Percentiles rank a stretch among this genome's conserved stretches.
Conservation (phyloP, 1,139 yeast genomes). For the Debaryomycetaceae sp. region DNA sequence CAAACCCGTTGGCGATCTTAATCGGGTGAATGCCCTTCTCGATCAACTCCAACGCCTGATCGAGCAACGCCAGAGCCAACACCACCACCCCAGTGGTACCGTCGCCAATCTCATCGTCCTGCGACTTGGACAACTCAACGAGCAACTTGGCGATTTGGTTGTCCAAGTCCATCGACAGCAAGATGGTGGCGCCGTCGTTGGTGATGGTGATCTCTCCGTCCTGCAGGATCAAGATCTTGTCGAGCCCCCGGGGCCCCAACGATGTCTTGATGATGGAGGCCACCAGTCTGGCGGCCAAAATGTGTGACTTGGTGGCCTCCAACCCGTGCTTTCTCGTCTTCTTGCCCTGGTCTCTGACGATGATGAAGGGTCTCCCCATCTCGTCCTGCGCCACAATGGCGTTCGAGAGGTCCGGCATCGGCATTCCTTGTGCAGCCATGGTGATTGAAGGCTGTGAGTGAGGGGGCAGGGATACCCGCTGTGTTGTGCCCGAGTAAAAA, state of each 20-base stretch:
- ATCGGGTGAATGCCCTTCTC: slow-evolving; percentile 98
- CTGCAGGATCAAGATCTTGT: slow-evolving; percentile 84
- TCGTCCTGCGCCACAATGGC: slow-evolving; percentile 99
- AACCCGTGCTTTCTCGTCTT: slow-evolving; percentile 89
- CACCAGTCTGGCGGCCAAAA: slow-evolving; percentile 92
- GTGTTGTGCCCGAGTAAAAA: too few species aligned
- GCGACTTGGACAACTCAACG: slow-evolving; percentile 91
- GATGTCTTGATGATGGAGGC: slow-evolving; percentile 90
- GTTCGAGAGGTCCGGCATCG: slow-evolving; percentile 91
- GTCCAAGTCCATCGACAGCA: slow-evolving; percentile 93
- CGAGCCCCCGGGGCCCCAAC: slow-evolving; percentile 96
- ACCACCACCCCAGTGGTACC: slow-evolving; percentile 99
- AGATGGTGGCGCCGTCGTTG: slow-evolving; percentile 96
- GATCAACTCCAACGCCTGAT: slow-evolving; percentile 89
- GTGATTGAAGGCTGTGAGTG: slow-evolving; percentile 1
- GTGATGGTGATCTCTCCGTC: slow-evolving; percentile 98
- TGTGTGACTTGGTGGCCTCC: slow-evolving; percentile 94
- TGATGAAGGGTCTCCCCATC: slow-evolving; percentile 97
- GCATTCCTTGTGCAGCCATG: slow-evolving; percentile 38
- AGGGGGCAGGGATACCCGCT: too few species aligned
- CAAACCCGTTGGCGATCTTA: slow-evolving; percentile 94
- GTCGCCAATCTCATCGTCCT: slow-evolving; percentile 98
- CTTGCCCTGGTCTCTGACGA: slow-evolving; percentile 94
- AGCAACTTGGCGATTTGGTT: slow-evolving; percentile 93
- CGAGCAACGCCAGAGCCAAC: slow-evolving; percentile 87